Base-by-base conservation (phyloP, 148 eudicot species). In the Pharnaceum exiguum region DNA sequence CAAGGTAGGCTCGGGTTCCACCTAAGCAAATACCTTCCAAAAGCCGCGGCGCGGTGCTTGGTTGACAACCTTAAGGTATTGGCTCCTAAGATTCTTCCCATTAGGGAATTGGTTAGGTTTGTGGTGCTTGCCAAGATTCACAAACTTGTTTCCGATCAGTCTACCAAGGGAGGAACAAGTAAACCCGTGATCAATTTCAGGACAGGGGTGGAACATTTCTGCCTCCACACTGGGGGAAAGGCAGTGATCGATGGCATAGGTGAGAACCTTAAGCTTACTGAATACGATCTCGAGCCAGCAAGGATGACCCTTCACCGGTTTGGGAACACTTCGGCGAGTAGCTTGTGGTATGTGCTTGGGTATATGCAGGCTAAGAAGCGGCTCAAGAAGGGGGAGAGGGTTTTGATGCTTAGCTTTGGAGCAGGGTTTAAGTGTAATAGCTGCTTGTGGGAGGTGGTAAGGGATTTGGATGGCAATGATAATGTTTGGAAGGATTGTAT, bases 371-470 rank as follows among this genome's bases (percentile, higher is more conserved):
- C 82, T 3, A 81, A 81, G 51, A 72, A 57, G 74, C 69, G 78
- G 74, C 61, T 81, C 7, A 78, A 67, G 57, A 75, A 42, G 32
- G 80, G 86, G 5, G 82, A 81, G 3, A 60, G 63, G 48, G 62
- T 81, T 2, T 63, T 81, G 55, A 81, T 81, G 86, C 46, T 81
- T 12, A 75, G 82, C 18, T 81, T 81, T 54, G 86, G 86, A 5
- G 80, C 86, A 7, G 86, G 86, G 28, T 81, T 81, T 22, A 81
- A 81, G 72, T 86, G 94, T 37, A 86, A 86, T 24, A 86, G 87
- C 44, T 79, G 86, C 45, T 21, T 86, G 60, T 86, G 86, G 94
- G 89, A 86, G 39, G 89, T 86, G 25, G 60, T 80, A 3, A 66
- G 82, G 46, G 89, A 82, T 42, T 67, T 86, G 66, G 78, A 63